Evolutionary conservation across 2,329 filamentous ascomycete genomes (phyloP).

Genomic region (Monosporascus sp.): DNA sequence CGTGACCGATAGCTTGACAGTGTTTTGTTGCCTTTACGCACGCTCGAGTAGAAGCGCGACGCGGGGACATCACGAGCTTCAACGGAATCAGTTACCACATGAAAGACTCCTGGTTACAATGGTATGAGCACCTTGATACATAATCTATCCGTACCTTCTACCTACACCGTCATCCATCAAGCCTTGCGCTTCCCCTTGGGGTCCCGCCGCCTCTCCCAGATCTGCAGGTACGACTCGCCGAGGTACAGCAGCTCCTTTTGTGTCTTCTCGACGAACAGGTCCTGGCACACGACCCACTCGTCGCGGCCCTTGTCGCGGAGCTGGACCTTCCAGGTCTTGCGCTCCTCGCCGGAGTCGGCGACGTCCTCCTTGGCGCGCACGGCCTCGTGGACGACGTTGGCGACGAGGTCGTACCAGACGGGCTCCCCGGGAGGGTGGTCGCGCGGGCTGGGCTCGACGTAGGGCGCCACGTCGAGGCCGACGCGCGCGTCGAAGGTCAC

Average conservation of each 20-base stretch:
- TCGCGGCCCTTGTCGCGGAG: slow-evolving; percentile 73
- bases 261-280: slow-evolving; percentile 86
- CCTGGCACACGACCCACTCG: slow-evolving; percentile 91
- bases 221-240: slow-evolving; percentile 90
- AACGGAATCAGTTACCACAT: too few species aligned
- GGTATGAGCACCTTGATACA: too few species aligned
- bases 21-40: too few species aligned
- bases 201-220: slow-evolving; percentile 81
- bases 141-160: background rate
- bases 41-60: too few species aligned
- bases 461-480: slow-evolving; percentile 83
- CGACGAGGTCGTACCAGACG: slow-evolving; percentile 91
- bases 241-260: slow-evolving; percentile 87
- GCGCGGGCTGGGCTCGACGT: slow-evolving; percentile 79
- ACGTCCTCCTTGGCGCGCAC: slow-evolving; percentile 76
- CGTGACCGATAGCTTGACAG: too few species aligned
- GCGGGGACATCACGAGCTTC: too few species aligned
- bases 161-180: slow-evolving; percentile 2
- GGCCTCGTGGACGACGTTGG: slow-evolving; percentile 87
- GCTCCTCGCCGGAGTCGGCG: slow-evolving; percentile 81
- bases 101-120: too few species aligned
- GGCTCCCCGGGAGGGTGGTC: slow-evolving; percentile 70
- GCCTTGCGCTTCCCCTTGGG: slow-evolving; percentile 36
- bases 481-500: slow-evolving; percentile 83
- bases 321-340: slow-evolving; percentile 92